Conservation (phyloP, 2,329 filamentous ascomycete genomes). For the Neofusicoccum umdonicola region DNA sequence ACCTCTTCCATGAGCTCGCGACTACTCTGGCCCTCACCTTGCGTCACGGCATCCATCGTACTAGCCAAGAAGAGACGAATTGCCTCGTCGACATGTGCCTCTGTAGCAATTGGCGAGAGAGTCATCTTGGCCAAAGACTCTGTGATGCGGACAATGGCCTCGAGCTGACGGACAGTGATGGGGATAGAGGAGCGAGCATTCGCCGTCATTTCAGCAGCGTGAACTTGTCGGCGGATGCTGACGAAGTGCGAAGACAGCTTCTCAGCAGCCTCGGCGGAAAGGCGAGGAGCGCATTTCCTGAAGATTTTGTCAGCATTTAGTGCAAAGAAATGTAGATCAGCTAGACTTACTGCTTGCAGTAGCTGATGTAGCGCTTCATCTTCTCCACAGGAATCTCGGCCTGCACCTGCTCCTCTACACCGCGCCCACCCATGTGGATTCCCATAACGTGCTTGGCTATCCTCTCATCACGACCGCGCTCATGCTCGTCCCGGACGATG, state of each 20-base stretch:
- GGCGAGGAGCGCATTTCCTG: constrained; percentile 85
- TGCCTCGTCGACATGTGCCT: constrained; percentile 92
- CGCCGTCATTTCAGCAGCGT: constrained; percentile 83
- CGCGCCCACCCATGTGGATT: constrained; percentile 89
- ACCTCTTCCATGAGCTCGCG: constrained; percentile 91
- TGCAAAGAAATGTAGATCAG: not conserved
- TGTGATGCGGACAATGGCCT: constrained; percentile 84
- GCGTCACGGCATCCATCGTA: constrained; percentile 96
- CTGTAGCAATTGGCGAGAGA: constrained; percentile 80
- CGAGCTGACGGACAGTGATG: constrained; percentile 94
- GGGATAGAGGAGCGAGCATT: constrained; percentile 91
- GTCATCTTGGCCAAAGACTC: constrained; percentile 92
- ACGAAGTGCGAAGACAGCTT: constrained; percentile 98
- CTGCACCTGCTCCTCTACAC: constrained; percentile 76
- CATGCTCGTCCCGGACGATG: constrained; percentile 94
- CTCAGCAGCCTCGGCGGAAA: constrained; percentile 87
- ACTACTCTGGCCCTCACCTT: constrained; percentile 74
- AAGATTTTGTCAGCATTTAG: constrained; percentile 29
- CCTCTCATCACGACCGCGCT: constrained; percentile 80
- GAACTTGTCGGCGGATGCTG: constrained; percentile 89
- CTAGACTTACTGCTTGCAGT: constrained; percentile 82
- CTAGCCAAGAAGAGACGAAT: constrained; percentile 94
- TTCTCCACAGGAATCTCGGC: constrained; percentile 92
- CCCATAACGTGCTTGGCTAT: constrained; percentile 98
- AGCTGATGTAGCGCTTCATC: constrained; percentile 96